Conservation (phyloP, 2,329 filamentous ascomycete species). For the Diplocarpon mali region DNA sequence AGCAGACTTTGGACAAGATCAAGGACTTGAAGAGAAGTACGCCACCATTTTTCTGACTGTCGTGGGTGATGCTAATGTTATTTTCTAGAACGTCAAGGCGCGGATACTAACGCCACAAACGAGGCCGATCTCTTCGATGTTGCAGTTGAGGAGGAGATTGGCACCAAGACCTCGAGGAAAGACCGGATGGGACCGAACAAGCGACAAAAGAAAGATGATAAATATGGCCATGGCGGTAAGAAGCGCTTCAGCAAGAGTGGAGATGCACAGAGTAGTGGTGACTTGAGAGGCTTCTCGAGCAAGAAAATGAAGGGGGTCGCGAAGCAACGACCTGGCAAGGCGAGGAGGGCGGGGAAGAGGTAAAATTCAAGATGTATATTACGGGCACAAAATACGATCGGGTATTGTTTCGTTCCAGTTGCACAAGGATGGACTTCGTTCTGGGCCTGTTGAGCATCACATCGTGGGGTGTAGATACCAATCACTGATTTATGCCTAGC, state of each 20-base stretch:
- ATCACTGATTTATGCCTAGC: background rate
- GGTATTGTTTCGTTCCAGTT: conserved; percentile 4
- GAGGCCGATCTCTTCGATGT: conserved; percentile 90
- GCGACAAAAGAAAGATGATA: conserved; percentile 86
- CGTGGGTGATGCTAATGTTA: conserved; percentile 19
- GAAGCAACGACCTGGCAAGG: conserved; percentile 38
- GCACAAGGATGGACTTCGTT: background rate
- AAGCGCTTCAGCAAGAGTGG: conserved; percentile 87
- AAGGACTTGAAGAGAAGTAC: conserved; percentile 88
- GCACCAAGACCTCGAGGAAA: conserved; percentile 30
- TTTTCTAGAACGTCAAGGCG: conserved; percentile 67
- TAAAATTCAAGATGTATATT: conserved; percentile 4
- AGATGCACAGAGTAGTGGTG: conserved; percentile 71
- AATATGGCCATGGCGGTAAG: conserved; percentile 93
- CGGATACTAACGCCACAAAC: conserved; percentile 44
- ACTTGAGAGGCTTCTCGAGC: conserved; percentile 68
- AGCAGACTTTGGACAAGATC: conserved; percentile 90
- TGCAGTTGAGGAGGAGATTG: conserved; percentile 51
- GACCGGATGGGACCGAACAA: conserved; percentile 49
- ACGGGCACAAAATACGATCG: conserved; percentile 2
- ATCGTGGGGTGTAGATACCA: conserved; percentile 5
- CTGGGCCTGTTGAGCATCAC: background rate
- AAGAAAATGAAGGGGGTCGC: conserved; percentile 72
- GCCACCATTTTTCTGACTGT: conserved; percentile 28
- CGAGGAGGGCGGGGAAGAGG: conserved; percentile 26